Percentiles rank a stretch among this genome's conserved stretches.
phyloP scores from a whole-genome alignment of 495 filamentous ascomycete genomes.

The Peziza echinospora region DNA sequence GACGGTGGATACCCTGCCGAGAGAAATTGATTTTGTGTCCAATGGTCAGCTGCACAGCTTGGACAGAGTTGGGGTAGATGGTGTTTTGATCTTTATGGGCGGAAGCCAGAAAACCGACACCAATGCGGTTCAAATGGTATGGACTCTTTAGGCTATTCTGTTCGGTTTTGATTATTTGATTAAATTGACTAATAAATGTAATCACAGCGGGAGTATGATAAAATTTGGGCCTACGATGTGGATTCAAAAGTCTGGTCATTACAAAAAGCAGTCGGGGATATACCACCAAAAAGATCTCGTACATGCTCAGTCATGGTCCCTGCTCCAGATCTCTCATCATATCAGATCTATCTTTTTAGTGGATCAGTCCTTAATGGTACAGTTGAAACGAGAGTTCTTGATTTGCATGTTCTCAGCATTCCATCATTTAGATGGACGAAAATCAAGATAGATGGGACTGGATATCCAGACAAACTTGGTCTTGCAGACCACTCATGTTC shows the following conservation, averaged over 20 bases:
- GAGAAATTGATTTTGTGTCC: not conserved
- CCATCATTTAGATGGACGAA: not conserved
- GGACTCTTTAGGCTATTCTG: no score
- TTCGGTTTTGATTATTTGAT: no score
- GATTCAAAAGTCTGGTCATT: not conserved
- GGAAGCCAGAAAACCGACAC: not conserved
- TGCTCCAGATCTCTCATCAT: not conserved
- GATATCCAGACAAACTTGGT: not conserved
- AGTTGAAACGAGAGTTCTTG: not conserved
- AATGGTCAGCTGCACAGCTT: not conserved
- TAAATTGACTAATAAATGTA: no score
- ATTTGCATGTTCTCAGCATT: not conserved
- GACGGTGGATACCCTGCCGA: not conserved
- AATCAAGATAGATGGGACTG: not conserved
- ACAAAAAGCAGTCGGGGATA: not conserved
- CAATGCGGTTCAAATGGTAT: no score
- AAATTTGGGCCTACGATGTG: not conserved
- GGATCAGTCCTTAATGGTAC: not conserved
- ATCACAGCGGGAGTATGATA: not conserved
- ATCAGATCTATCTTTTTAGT: not conserved
- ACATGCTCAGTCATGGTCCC: not conserved
- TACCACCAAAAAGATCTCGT: not conserved
- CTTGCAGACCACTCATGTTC: not conserved
- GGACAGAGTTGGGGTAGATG: not conserved
- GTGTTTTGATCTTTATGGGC: not conserved